phyloP scores from a whole-genome alignment of 2,329 filamentous ascomycete genomes.

The Nigrospora sphaerica region DNA sequence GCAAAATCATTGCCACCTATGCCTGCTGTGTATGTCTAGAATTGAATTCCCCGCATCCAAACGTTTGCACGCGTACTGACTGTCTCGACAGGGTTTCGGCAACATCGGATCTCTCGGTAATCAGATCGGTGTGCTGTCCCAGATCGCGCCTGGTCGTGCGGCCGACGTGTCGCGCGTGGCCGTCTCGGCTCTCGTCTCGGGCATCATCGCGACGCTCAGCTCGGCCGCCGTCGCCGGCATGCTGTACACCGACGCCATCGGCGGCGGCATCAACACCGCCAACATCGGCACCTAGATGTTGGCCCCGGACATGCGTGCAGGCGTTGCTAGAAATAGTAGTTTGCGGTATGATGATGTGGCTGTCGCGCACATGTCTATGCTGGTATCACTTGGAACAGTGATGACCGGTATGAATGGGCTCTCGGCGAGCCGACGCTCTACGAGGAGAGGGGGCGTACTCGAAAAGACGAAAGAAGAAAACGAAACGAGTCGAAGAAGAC shows the following conservation, averaged over 20 bases:
- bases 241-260: constrained; percentile 47
- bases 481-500: too few species aligned
- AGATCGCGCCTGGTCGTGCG: constrained; percentile 67
- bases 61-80: constrained; percentile 4
- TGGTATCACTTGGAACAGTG: too few species aligned
- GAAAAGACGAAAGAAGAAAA: too few species aligned
- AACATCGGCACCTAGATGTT: too few species aligned
- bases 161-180: constrained; percentile 73
- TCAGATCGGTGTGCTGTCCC: constrained; percentile 80
- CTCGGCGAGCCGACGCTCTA: too few species aligned
- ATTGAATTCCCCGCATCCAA: constrained; percentile 12
- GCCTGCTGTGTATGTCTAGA: constrained; percentile 58
- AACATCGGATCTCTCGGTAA: constrained; percentile 85
- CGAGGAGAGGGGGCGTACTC: too few species aligned
- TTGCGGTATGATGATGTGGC: too few species aligned
- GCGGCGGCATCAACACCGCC: neutral
- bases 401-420: too few species aligned
- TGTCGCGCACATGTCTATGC: too few species aligned
- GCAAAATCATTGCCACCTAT: constrained; percentile 77
- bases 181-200: constrained; percentile 68
- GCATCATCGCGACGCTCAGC: constrained; percentile 71
- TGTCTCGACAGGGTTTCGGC: constrained; percentile 51
- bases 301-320: too few species aligned
- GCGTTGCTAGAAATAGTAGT: too few species aligned
- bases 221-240: constrained; percentile 74